Evolutionary conservation across 306 rosid genomes (phyloP).

Genomic region (Gynostemma pentaphyllum): DNA sequence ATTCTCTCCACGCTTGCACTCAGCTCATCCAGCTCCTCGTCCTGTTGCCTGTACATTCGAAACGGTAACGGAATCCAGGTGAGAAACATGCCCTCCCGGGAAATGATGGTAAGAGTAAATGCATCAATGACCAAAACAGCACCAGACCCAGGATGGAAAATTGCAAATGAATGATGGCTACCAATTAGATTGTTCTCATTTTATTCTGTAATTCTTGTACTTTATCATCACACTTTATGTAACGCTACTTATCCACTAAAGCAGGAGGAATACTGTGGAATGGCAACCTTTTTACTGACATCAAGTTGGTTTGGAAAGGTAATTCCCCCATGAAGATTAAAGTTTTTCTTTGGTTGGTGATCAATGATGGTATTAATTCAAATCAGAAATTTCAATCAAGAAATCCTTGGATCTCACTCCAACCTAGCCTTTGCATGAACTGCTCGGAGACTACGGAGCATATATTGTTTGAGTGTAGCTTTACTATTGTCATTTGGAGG

Average conservation of each 20-base stretch:
- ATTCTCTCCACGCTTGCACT: conserved; percentile 85
- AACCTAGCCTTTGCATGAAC: too few relatives aligned
- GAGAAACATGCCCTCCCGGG: neutral
- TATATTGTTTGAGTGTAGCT: too few relatives aligned
- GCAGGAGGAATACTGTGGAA: neutral
- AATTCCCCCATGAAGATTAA: too few relatives aligned
- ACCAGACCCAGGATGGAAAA: neutral
- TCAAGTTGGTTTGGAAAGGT: too few relatives aligned
- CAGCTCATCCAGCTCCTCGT: conserved; percentile 92
- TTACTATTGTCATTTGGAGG: too few relatives aligned
- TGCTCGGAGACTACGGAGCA: too few relatives aligned
- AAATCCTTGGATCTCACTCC: too few relatives aligned
- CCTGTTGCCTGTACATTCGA: conserved; percentile 56
- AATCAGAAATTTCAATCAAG: too few relatives aligned
- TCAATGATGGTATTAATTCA: too few relatives aligned
- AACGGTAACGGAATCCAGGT: conserved; percentile 17
- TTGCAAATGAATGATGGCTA: neutral
- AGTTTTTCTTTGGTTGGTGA: too few relatives aligned
- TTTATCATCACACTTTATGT: neutral
- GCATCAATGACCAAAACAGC: neutral
- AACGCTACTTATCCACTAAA: neutral
- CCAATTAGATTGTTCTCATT: neutral
- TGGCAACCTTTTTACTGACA: too few relatives aligned
- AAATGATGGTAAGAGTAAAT: neutral
- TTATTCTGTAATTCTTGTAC: too few relatives aligned